These are phyloP conservation scores for Ajuga reptans DNA, from an alignment of 305 asterid genomes.

Conservation along the genomic window DNA sequence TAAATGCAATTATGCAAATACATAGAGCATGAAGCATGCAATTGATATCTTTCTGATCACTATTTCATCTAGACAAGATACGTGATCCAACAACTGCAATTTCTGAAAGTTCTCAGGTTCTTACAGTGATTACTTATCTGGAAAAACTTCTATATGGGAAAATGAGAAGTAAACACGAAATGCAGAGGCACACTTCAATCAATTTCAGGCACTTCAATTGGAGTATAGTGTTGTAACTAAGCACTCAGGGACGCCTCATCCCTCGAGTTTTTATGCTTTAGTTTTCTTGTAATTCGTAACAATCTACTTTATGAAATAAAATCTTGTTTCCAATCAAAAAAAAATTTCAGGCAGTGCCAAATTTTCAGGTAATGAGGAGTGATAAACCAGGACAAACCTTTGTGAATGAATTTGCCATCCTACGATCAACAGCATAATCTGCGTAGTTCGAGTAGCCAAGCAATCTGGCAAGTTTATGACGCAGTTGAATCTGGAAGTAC, in stretches of 20 bases:
- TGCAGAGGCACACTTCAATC: not conserved
- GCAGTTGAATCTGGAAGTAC: slow-evolving; percentile 61
- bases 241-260: too few species aligned
- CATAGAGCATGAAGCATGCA: too few species aligned
- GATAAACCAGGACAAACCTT: slow-evolving; percentile 51
- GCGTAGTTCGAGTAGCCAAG: slow-evolving; percentile 85
- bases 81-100: not conserved
- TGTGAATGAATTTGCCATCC: slow-evolving; percentile 77
- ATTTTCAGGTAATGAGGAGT: slow-evolving; percentile 17
- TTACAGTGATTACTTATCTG: not conserved
- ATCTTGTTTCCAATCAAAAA: too few species aligned
- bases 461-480: slow-evolving; percentile 84
- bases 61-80: not conserved
- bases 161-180: not conserved
- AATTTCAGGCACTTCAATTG: slow-evolving; percentile 10
- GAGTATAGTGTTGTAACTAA: too few species aligned
- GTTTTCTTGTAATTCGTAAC: too few species aligned
- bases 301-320: too few species aligned
- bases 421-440: slow-evolving; percentile 52
- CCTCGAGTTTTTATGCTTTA: too few species aligned
- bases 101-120: not conserved
- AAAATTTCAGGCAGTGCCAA: slow-evolving; percentile 3
- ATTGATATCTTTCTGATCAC: slow-evolving; percentile 9
- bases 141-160: not conserved
- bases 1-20: not conserved